A percentile compares a stretch with the other conserved stretches of the same genome.
phyloP scores from a whole-genome alignment of 352 stramenopile species.

The Elongisporangium senticosum region DNA sequence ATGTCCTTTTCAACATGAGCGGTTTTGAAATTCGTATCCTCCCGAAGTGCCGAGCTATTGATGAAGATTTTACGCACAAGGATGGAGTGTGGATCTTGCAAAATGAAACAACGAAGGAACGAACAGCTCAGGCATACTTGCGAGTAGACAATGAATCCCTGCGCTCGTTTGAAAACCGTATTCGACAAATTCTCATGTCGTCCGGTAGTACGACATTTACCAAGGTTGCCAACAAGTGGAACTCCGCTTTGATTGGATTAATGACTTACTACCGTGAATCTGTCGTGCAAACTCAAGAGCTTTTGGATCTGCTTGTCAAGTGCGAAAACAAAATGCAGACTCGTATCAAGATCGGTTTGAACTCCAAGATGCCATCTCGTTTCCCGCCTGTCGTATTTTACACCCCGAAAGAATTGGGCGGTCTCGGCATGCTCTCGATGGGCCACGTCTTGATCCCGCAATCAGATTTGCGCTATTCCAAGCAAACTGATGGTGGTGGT shows the following conservation, averaged over 20 bases:
- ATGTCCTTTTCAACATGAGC: slow-evolving; percentile 99
- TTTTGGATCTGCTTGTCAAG: slow-evolving; percentile 99
- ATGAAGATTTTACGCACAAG: slow-evolving; percentile 93
- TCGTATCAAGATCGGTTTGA: slow-evolving; percentile 99
- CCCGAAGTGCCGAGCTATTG: slow-evolving; percentile 87
- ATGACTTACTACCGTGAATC: slow-evolving; percentile 99
- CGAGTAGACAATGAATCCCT: slow-evolving; percentile 94
- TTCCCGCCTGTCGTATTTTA: slow-evolving; percentile 99
- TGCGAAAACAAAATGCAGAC: slow-evolving; percentile 99
- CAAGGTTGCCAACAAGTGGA: slow-evolving; percentile 99
- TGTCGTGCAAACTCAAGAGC: slow-evolving; percentile 98
- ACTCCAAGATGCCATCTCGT: slow-evolving; percentile 99
- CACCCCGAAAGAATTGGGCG: slow-evolving; percentile 98
- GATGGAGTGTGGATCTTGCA: slow-evolving; percentile 99
- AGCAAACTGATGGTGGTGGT: slow-evolving; percentile 96
- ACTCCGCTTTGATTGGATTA: slow-evolving; percentile 91
- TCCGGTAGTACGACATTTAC: slow-evolving; percentile 99
- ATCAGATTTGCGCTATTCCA: slow-evolving; percentile 98
- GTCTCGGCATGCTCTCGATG: slow-evolving; percentile 99
- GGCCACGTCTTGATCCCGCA: slow-evolving; percentile 99
- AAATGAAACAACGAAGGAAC: slow-evolving; percentile 99
- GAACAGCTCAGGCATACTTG: slow-evolving; percentile 98
- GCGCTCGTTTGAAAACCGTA: slow-evolving; percentile 98
- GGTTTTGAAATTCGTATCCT: slow-evolving; percentile 98
- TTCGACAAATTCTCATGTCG: slow-evolving; percentile 99